Conservation (phyloP, 371 early-diverging fungal species). For the Saksenaea vasiformis region DNA sequence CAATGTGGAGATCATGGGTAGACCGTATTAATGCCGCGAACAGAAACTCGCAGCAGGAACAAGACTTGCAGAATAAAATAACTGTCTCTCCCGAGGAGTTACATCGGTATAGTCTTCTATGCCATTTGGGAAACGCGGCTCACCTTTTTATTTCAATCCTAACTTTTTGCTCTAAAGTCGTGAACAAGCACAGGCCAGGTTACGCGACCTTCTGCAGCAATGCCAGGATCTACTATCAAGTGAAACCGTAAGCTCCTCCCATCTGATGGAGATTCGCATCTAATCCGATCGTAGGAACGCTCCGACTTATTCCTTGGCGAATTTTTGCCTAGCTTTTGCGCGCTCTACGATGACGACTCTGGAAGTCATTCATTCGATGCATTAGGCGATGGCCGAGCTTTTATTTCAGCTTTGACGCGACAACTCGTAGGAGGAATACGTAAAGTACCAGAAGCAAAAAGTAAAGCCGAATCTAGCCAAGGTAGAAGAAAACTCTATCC, state of each 20-base stretch:
- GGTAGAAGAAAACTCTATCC: conserved; percentile 27
- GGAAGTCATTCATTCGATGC: conserved; percentile 18
- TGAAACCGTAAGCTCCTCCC: conserved; percentile 29
- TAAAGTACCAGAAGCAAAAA: conserved; percentile 39
- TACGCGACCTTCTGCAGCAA: conserved; percentile 28
- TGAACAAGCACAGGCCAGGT: conserved; percentile 23
- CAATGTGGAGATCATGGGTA: conserved; percentile 55
- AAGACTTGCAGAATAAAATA: conserved; percentile 23
- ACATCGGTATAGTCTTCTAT: background rate
- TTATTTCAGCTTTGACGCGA: conserved; percentile 40
- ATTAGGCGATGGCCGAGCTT: conserved; percentile 38
- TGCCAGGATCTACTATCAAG: conserved; percentile 20
- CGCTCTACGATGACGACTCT: conserved; percentile 26
- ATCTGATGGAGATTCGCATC: background rate
- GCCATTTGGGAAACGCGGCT: background rate
- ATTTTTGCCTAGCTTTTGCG: conserved; percentile 35
- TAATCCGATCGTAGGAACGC: conserved; percentile 27
- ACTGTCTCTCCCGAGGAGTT: background rate
- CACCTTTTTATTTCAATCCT: background rate
- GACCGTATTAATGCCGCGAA: conserved; percentile 46
- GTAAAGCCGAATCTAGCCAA: conserved; percentile 42
- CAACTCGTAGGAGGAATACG: conserved; percentile 44
- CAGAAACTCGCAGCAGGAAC: conserved; percentile 16
- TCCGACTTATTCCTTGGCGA: conserved; percentile 27
- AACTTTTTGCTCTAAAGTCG: conserved; percentile 21